These are phyloP conservation scores for Rhodotorula sphaerocarpa DNA, from an alignment of 768 basidiomycete species.

Conservation along the genomic window DNA sequence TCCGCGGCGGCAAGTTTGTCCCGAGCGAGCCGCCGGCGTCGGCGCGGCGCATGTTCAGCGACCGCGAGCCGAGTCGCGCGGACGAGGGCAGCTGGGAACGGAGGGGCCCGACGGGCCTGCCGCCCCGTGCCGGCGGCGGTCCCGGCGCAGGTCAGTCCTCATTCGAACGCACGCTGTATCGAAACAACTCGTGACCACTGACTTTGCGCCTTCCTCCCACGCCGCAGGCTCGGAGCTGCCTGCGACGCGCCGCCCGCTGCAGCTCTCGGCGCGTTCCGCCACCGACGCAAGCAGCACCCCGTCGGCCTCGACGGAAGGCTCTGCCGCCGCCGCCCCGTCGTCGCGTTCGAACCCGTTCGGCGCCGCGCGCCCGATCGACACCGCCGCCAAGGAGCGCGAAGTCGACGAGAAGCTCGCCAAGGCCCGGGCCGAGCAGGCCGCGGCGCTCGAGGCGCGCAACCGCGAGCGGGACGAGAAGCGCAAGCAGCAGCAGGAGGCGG, in stretches of 20 bases:
- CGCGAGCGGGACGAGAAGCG: background rate
- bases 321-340: constrained; percentile 45
- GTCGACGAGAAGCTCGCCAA: constrained; percentile 65
- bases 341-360: constrained; percentile 71
- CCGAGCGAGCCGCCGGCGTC: constrained; percentile 25
- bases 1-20: constrained; percentile 37
- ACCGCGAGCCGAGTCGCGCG: constrained; percentile 36
- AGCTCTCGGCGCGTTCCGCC: constrained; percentile 74
- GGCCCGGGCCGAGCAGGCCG: constrained; percentile 50
- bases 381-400: constrained; percentile 61
- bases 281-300: constrained; percentile 52
- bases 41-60: constrained; percentile 40
- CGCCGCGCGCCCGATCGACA: constrained; percentile 80
- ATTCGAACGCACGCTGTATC: background rate
- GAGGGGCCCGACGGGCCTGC: constrained; percentile 8
- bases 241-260: constrained; percentile 56
- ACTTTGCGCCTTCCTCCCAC: background rate
- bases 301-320: constrained; percentile 42
- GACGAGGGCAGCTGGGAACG: constrained; percentile 49
- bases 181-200: no score
- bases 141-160: background rate
- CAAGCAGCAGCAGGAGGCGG: constrained; percentile 3
- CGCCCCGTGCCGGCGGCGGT: background rate
- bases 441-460: background rate
- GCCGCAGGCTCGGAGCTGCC: constrained; percentile 57